A percentile compares a stretch with the other conserved stretches of the same genome.
Conservation (phyloP, 2,329 filamentous ascomycete genomes). For the Didymella glomerata region DNA sequence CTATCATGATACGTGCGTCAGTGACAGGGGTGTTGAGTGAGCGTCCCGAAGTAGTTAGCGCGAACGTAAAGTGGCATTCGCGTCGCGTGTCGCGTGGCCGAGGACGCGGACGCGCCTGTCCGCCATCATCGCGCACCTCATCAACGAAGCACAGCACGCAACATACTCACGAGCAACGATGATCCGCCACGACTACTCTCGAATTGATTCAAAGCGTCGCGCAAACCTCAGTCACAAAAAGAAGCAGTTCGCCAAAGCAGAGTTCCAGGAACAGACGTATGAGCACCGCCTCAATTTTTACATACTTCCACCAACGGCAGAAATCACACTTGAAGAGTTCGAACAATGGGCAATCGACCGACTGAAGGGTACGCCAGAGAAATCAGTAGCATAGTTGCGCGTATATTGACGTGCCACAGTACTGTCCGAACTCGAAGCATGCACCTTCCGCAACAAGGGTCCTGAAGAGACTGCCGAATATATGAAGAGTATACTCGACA, state of each 20-base stretch:
- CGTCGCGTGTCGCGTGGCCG: too few species aligned
- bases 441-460: constrained; percentile 90
- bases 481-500: constrained; percentile 86
- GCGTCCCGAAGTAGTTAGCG: constrained; percentile 7
- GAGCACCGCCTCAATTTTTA: constrained; percentile 93
- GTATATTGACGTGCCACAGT: constrained; percentile 59
- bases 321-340: constrained; percentile 96
- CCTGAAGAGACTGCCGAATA: constrained; percentile 82
- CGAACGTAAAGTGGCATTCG: constrained; percentile 14
- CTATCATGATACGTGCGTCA: background rate
- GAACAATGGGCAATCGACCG: constrained; percentile 98
- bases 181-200: constrained; percentile 52
- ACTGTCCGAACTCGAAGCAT: constrained; percentile 88
- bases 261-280: constrained; percentile 81
- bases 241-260: constrained; percentile 81
- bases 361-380: constrained; percentile 66
- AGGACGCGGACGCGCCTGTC: constrained; percentile 32
- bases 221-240: constrained; percentile 80
- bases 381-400: fast-evolving
- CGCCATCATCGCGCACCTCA: constrained; percentile 19
- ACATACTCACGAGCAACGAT: constrained; percentile 28
- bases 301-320: constrained; percentile 82
- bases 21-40: constrained; percentile 3
- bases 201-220: constrained; percentile 74
- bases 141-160: constrained; percentile 20